Evolutionary conservation across 129 eudicot genomes (phyloP), one percentile per base, ranked within the genome.

Genomic region (Saposhnikovia divaricata): DNA sequence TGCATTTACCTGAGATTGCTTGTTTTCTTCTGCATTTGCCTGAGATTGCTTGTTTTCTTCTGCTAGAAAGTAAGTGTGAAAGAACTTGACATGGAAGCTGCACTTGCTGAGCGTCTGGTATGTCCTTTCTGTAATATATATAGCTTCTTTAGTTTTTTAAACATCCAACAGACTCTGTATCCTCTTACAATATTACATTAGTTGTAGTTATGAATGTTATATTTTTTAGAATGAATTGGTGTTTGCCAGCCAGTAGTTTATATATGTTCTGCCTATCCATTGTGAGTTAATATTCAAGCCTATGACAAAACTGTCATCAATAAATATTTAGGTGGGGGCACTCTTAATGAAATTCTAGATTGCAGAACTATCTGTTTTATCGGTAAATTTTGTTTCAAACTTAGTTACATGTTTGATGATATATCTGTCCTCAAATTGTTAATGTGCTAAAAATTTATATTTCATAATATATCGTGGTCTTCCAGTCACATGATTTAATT

Each of bases 81-180:
- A 84, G 97, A 92, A 81, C 97, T 92, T n/a, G 96, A 96, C 72
- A 81, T 92, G 86, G 98, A 90, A 82, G 88, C 99, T 81, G 99
- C 99, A 82, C 85, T 86, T 53, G 97, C 90, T 76, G 99, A 92
- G 87, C 97, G 98, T 72, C 91, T 90, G 99, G 99, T 96, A 83
- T 63, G 86, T 84, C 23, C 74, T 68, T 44, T 7, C 59, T 3
- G 21, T 34, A 21, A 0, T 28, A 14, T 68, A 27, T 63, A 3
- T 9, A 27, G 37, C 69, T 25, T 66, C 23, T 68, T 10, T 28
- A 27, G 7, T n/a, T 61, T n/a, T 61, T 61, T 61, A 8, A 2
- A n/a, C 34, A 9, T 61, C 28, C 34, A n/a, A 25, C 34, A 25
- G 69, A 61, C 69, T 59, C 69, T 31, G 43, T 68, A 34, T 31